Base-by-base conservation (phyloP, 2,329 filamentous ascomycete species). In the Aspergillus nomiae region DNA sequence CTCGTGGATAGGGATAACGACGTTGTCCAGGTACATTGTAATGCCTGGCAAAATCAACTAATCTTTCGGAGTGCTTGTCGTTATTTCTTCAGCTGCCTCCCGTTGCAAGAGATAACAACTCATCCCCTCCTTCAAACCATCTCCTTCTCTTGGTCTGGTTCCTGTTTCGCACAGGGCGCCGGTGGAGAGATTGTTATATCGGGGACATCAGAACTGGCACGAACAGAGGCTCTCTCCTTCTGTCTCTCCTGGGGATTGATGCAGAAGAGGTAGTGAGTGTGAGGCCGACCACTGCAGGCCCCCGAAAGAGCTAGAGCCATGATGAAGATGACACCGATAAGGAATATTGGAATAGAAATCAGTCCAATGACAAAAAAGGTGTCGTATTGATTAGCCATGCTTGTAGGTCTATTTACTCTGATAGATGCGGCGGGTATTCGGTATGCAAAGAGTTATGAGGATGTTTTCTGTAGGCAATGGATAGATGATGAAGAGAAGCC, bases 301-400 rank as follows among this genome's bases (percentile, higher is more conserved):
- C 77, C 75, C 9, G 77, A 76, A 62, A 76, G 80, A 12, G 69
- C 70, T 56, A 83, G 66, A 45, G 77, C 72, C n/a, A 79, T 60
- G 59, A 76, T 72, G 43, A 82, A 70, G 43, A 76, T 68, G 59
- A 71, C 70, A 45, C 80, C 74, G 53, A 83, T 75, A 43, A 83
- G 74, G 61, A 78, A 69, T 63, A 84, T 82, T 46, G 82, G 82
- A 60, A 84, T 78, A 54, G 83, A 70, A 62, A 83, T 75, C 65
- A 84, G 73, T 63, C 81, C 73, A 67, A 83, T 70, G 66, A 81
- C 77, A 67, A 76, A 71, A 61, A 74, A 72, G 61, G 70, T 78
- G 68, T 74, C 77, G 65, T 74, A 70, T 64, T 73, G 67, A 61
- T 70, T 65, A 32, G 70, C 71, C 65, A 72, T 61, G 51, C 62